A percentile compares a stretch with the other conserved stretches of the same genome.
Evolutionary conservation across 2,329 filamentous ascomycete species (phyloP).

Genomic region (Akanthomyces uredinophilus): DNA sequence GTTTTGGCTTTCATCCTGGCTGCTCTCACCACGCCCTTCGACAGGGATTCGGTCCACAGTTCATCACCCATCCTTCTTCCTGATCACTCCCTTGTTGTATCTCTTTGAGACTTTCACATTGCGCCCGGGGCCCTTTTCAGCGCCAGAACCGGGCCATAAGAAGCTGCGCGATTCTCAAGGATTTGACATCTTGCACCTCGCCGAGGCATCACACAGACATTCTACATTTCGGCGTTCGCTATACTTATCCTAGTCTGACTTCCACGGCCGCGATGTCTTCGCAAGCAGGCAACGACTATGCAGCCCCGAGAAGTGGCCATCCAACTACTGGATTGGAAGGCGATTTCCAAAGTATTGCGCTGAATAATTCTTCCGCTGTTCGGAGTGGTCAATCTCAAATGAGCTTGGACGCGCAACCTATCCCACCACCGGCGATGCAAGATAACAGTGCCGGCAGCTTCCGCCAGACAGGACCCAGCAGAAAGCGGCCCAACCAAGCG

Average conservation of each 20-base stretch:
- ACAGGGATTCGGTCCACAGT: not conserved
- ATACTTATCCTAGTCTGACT: not conserved
- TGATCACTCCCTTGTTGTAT: not conserved
- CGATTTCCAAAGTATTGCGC: slow-evolving; percentile 54
- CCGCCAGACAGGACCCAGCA: slow-evolving; percentile 19
- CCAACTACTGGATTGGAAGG: slow-evolving; percentile 42
- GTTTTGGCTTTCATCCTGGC: not conserved
- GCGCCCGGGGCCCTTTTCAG: not conserved
- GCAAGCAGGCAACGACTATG: not conserved
- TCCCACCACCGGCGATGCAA: not conserved
- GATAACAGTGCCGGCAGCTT: not conserved
- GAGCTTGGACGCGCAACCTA: too few species aligned
- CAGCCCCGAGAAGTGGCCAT: not conserved
- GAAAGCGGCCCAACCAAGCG: slow-evolving; percentile 57
- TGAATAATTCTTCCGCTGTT: slow-evolving; percentile 41
- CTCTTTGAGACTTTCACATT: not conserved
- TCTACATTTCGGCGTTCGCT: not conserved
- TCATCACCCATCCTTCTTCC: not conserved
- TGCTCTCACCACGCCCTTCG: not conserved
- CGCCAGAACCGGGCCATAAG: not conserved
- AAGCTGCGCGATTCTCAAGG: not conserved
- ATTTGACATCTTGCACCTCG: too few species aligned
- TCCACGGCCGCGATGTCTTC: not conserved
- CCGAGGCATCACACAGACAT: not conserved
- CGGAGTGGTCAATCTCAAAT: not conserved